phyloP scores from a whole-genome alignment of 306 rosid genomes.

The Aeschynomene evenia region DNA sequence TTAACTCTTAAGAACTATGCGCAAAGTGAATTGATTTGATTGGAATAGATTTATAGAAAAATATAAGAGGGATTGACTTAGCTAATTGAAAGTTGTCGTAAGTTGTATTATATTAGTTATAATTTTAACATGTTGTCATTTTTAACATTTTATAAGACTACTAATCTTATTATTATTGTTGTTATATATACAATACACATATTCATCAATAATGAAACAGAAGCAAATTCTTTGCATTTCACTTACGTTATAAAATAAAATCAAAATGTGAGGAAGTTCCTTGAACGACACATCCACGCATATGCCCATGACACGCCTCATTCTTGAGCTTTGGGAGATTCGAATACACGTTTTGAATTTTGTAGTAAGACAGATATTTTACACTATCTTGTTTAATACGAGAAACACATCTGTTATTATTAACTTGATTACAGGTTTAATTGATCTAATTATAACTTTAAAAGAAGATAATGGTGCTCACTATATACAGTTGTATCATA shows the following conservation, averaged over 20 bases:
- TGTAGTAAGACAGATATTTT: not conserved
- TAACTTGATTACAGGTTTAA: not conserved
- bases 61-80: too few species aligned
- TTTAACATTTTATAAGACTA: too few species aligned
- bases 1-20: not conserved
- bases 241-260: not conserved
- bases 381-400: not conserved
- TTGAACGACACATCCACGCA: constrained; percentile 4
- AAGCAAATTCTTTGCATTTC: too few species aligned
- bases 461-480: not conserved
- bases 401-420: not conserved
- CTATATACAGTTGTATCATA: too few species aligned
- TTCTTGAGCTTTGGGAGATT: not conserved
- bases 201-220: too few species aligned
- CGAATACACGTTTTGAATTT: not conserved
- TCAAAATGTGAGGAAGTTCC: not conserved
- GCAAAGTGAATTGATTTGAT: not conserved
- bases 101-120: too few species aligned
- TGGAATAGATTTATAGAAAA: not conserved
- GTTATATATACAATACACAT: too few species aligned
- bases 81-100: too few species aligned
- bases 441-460: not conserved
- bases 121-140: too few species aligned
- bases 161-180: too few species aligned
- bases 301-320: not conserved